Evolutionary conservation across 169 alveolate genomes (phyloP).

Genomic region (Plasmodium knowlesi): DNA sequence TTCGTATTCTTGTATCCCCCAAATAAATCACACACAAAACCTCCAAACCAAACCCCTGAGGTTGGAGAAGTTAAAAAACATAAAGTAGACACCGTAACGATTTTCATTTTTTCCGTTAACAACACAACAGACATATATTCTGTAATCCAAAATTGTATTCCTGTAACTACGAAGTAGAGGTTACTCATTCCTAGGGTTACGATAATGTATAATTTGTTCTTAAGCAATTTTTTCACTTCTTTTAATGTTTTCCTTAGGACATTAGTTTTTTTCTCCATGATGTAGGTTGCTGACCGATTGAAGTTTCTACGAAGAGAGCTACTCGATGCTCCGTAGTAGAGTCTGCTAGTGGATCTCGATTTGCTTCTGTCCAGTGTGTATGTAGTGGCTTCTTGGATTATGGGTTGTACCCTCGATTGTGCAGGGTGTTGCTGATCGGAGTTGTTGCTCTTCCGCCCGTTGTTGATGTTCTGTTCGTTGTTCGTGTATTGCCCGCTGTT

Average conservation of each 20-base stretch:
- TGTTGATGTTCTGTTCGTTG: not conserved
- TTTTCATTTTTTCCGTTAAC: conserved; percentile 81
- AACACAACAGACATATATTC: conserved; percentile 85
- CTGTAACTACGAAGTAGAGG: conserved; percentile 89
- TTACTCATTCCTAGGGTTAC: conserved; percentile 85
- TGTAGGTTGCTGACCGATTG: conserved; percentile 55
- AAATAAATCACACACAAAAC: conserved; percentile 86
- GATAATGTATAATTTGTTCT: conserved; percentile 77
- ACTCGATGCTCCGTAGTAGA: conserved; percentile 1
- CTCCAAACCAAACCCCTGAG: conserved; percentile 89
- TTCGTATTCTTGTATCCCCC: conserved; percentile 87
- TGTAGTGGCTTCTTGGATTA: not conserved
- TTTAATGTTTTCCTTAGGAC: conserved; percentile 47
- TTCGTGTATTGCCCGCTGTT: too few relatives aligned
- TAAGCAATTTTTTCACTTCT: conserved; percentile 78
- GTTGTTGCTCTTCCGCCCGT: too few relatives aligned
- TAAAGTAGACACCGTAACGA: conserved; percentile 82
- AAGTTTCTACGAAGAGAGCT: not conserved
- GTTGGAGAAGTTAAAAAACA: conserved; percentile 90
- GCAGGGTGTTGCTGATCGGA: too few relatives aligned
- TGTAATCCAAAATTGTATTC: conserved; percentile 93
- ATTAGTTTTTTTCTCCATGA: conserved; percentile 69
- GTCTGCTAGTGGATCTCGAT: not conserved
- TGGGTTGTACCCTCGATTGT: not conserved
- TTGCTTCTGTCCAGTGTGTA: not conserved